Conservation (phyloP, 1,139 yeast genomes). For the Kluyveromyces marxianus region DNA sequence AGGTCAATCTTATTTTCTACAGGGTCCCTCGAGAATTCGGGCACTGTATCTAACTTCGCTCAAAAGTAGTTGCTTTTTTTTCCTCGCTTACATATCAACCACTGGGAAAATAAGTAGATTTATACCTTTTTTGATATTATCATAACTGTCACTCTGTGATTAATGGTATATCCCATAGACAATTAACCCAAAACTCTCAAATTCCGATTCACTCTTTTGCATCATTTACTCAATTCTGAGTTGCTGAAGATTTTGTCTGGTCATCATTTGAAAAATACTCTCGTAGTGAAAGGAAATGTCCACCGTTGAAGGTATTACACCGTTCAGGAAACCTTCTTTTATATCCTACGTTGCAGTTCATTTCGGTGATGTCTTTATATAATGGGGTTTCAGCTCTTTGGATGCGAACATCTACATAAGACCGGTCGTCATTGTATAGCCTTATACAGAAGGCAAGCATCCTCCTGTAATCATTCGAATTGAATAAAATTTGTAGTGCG, state of each 20-base stretch:
- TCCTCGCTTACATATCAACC: no score
- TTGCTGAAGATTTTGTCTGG: background rate
- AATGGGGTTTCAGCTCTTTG: slow-evolving; percentile 1
- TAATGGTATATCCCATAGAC: no score
- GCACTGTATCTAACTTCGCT: no score
- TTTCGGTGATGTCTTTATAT: background rate
- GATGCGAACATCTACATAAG: background rate
- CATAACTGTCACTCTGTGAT: no score
- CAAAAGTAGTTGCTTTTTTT: no score
- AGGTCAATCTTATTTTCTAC: no score
- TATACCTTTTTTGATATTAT: no score
- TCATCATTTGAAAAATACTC: background rate
- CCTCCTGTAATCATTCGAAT: background rate
- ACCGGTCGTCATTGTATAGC: background rate
- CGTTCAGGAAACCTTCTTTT: background rate
- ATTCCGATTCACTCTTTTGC: background rate
- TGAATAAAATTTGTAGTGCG: background rate
- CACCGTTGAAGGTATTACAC: background rate
- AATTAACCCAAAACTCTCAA: background rate
- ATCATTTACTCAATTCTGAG: background rate
- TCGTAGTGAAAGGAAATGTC: background rate
- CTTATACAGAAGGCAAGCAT: background rate
- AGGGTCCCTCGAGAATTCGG: no score
- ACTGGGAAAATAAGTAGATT: no score
- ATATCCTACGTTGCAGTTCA: background rate